Conservation (phyloP, 352 stramenopile species). For the Vaucheria bursata region DNA sequence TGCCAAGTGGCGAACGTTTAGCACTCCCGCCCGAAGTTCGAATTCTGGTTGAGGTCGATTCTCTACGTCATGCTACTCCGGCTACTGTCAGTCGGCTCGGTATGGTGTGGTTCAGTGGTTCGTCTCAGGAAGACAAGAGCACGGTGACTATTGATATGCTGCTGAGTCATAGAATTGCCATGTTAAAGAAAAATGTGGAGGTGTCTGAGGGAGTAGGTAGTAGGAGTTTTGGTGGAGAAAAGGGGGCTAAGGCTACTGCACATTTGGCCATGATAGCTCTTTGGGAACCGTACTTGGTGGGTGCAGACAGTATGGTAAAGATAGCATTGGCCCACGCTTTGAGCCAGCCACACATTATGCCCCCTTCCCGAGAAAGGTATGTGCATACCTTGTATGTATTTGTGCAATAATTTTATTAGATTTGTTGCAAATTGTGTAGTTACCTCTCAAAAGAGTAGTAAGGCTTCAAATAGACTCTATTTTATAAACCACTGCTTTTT, state of each 20-base stretch:
- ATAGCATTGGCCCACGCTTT: slow-evolving; percentile 52
- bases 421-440: too few relatives aligned
- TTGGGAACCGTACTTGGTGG: slow-evolving; percentile 7
- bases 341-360: slow-evolving; percentile 55
- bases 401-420: too few relatives aligned
- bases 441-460: too few relatives aligned
- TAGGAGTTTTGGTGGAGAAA: neutral
- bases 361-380: slow-evolving; percentile 51
- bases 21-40: slow-evolving; percentile 95
- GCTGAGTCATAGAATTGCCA: slow-evolving; percentile 49
- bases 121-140: slow-evolving; percentile 55
- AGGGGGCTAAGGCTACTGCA: slow-evolving; percentile 9
- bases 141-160: slow-evolving; percentile 87
- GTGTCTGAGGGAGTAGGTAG: neutral
- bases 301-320: slow-evolving; percentile 27
- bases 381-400: too few relatives aligned
- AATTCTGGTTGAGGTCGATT: slow-evolving; percentile 99
- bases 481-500: too few relatives aligned
- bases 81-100: slow-evolving; percentile 99
- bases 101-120: slow-evolving; percentile 96
- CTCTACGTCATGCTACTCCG: slow-evolving; percentile 90
- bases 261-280: neutral
- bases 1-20: slow-evolving; percentile 96
- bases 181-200: neutral
- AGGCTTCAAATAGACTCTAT: too few relatives aligned